Evolutionary conservation across 2,329 filamentous ascomycete genomes (phyloP), one percentile per base, ranked within the genome.

Genomic region (Aspergillus brunneoviolaceus): DNA sequence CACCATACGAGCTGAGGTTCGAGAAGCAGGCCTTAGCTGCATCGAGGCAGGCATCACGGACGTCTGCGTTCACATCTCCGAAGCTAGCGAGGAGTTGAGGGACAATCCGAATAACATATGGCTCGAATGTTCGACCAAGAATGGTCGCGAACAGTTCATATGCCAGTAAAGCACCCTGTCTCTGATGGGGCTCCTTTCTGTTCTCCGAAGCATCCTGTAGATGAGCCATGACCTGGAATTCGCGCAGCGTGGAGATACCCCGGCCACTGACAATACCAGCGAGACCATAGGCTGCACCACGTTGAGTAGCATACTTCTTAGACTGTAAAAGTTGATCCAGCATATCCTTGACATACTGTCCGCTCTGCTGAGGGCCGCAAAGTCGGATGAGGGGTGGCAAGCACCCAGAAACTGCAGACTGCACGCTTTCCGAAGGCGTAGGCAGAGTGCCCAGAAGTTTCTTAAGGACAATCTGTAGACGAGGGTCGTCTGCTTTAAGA

Each of bases 351-450:
- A 96, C 86, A 72, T 97, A 98, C 52, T 88, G 86, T 35, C 87
- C 85, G 3, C 90, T 87, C 70, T 94, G 39, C 16, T 45, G 90
- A 62, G 93, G 87, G 31, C 85, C 85, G 51, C 90, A 94, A 2
- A 91, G 89, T 60, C 87, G 88, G 33, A 99, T 87, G n/a, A 99
- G 82, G 1, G 95, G 93, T 14, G 95, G 94, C 23, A 99, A 81
- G 69, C 95, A 99, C 70, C 95, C 91, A 3, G 96, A 92, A 60
- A 98, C 93, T 51, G 95, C 95, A 73, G 95, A 97, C 76, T 99
- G 95, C 1, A 99, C 95, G 16, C 91, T 93, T 76, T 99, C 95
- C 0, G 95, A 98, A 29, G 95, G 95, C 12, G 94, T 98, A 74
- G 89, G 95, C 49, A 99, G 81, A 6, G 96, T 97, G 23, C 87